Evolutionary conservation across 2,329 filamentous ascomycete species (phyloP).

Genomic region (Aureobasidium sp.): DNA sequence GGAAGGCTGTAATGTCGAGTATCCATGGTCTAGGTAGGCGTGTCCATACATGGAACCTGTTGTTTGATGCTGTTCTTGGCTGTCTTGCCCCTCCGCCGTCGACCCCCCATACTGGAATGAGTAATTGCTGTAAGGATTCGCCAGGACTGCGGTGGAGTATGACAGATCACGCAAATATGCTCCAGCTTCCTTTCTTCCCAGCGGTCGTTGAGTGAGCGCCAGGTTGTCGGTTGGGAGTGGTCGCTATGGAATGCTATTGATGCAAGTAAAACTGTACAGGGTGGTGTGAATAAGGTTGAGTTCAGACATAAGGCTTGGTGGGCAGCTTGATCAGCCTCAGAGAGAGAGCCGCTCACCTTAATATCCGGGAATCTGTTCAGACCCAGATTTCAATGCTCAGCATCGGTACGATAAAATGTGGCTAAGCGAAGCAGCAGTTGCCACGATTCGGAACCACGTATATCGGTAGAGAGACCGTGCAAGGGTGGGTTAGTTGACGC

Average conservation of each 20-base stretch:
- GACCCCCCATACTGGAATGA: neutral
- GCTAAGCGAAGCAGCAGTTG: neutral
- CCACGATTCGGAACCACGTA: neutral
- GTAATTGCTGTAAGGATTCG: neutral
- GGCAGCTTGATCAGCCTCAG: neutral
- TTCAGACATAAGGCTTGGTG: neutral
- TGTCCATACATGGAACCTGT: neutral
- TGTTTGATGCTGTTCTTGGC: neutral
- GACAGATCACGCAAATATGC: neutral
- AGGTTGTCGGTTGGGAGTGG: neutral
- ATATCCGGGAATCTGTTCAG: neutral
- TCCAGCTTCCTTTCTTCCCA: neutral
- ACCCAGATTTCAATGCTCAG: neutral
- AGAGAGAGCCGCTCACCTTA: neutral
- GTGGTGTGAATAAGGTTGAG: neutral
- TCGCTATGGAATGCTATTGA: neutral
- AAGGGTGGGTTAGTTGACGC: neutral
- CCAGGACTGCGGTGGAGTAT: conserved; percentile 3
- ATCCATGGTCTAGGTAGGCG: neutral
- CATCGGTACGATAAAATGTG: neutral
- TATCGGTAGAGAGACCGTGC: neutral
- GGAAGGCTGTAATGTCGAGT: neutral
- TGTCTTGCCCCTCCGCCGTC: neutral
- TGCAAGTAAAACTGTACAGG: neutral
- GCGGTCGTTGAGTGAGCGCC: neutral